Base-by-base conservation (phyloP, 1,139 yeast genomes). In the Yamadazyma triangularis region DNA sequence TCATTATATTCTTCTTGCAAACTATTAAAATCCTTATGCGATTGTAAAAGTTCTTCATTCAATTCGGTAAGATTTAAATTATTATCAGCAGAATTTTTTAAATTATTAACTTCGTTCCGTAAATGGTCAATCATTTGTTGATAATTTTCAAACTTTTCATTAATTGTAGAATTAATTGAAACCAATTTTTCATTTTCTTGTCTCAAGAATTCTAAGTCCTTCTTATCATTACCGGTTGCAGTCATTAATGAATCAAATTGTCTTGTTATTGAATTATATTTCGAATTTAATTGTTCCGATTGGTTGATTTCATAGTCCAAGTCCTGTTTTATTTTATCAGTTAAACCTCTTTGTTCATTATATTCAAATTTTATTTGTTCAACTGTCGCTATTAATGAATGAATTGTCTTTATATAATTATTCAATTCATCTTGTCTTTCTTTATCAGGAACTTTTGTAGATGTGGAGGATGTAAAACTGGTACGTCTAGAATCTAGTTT, bases 61-160 rank as follows among this genome's bases (percentile, higher is more conserved):
- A 47, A 30, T 15, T 38, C 47, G 4, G 40, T 33, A 4, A 28
- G 20, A 14, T 36, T 34, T 2, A 27, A 15, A n/a, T 28, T 25
- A 18, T 24, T 27, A 15, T 35, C 26, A n/a, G n/a, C n/a, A n/a
- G 35, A 15, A 12, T 42, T 41, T 26, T 49, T 50, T 32, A 57
- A 50, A 4, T 51, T 56, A 26, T 53, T 48, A 8, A 63, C 58
- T 28, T 61, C 63, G 4, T 36, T 40, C 39, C 58, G 66, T 29
- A 70, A 51, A 33, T 50, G 53, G 32, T 53, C 60, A 18, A 60
- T 58, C 27, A 51, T 51, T 11, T 35, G 38, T 35, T 63, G 64
- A 36, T 61, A 60, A 27, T 59, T 57, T 15, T 49, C 54, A 23
- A 62, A 50, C 33, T 55, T 58, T 6, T 43, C 33, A 26, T 53